phyloP scores from a whole-genome alignment of 2,329 filamentous ascomycete species.

The Colletotrichum brevisporum region DNA sequence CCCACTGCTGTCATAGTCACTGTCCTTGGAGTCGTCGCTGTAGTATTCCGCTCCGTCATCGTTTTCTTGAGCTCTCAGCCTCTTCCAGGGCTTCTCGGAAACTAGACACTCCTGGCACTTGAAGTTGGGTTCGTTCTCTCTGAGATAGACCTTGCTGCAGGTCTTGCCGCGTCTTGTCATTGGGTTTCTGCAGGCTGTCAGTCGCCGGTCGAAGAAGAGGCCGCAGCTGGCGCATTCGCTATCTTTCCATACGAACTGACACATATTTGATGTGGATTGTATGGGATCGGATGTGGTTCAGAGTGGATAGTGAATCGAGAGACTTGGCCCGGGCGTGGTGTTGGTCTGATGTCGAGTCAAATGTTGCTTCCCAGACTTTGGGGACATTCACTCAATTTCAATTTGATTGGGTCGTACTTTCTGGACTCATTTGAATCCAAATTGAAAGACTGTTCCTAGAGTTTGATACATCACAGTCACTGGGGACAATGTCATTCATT shows the following conservation, averaged over 20 bases:
- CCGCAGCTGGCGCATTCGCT: slow-evolving; percentile 19
- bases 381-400: no score
- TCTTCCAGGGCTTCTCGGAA: neutral
- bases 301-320: neutral
- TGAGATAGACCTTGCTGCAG: neutral
- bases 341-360: neutral
- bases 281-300: neutral
- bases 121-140: neutral
- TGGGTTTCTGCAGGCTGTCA: slow-evolving; percentile 1
- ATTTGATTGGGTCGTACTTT: no score
- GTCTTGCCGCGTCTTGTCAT: neutral
- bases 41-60: neutral
- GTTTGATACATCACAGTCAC: no score
- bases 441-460: accelerated
- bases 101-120: neutral
- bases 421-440: no score
- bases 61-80: neutral
- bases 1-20: neutral
- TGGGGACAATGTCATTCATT: no score
- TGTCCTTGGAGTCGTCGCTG: neutral
- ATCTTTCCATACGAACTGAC: slow-evolving; percentile 23
- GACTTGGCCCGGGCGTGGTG: no score
- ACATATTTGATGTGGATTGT: neutral
- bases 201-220: slow-evolving; percentile 12
- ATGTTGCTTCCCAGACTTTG: no score